Evolutionary conservation across 1,139 yeast species (phyloP).

Genomic region (Eremothecium sinecaudum): DNA sequence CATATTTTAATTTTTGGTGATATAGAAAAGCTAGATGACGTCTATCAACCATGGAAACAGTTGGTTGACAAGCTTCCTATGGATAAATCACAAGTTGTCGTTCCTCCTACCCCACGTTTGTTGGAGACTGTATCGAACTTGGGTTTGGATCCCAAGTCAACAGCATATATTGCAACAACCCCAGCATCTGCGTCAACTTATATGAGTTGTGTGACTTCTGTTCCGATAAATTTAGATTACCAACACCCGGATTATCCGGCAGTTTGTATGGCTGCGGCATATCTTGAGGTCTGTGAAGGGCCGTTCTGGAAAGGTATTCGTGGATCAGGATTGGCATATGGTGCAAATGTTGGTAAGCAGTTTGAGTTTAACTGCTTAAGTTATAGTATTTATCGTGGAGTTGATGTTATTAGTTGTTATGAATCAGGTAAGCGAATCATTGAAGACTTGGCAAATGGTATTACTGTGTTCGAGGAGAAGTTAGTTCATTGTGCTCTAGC

Average conservation of each 20-base stretch:
- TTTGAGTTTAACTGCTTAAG: slow-evolving; percentile 60
- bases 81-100: slow-evolving; percentile 7
- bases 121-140: slow-evolving; percentile 44
- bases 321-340: slow-evolving; percentile 93
- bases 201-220: slow-evolving; percentile 49
- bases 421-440: slow-evolving; percentile 59
- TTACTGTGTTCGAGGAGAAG: slow-evolving; percentile 43
- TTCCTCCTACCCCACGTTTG: slow-evolving; percentile 44
- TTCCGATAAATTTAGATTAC: slow-evolving; percentile 49
- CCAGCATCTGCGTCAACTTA: slow-evolving; percentile 89
- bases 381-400: slow-evolving; percentile 69
- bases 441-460: slow-evolving; percentile 49
- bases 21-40: slow-evolving; percentile 30
- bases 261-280: slow-evolving; percentile 65
- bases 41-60: slow-evolving; percentile 43
- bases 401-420: slow-evolving; percentile 72
- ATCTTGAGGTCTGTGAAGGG: slow-evolving; percentile 83
- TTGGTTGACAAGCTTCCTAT: slow-evolving; percentile 28
- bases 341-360: slow-evolving; percentile 54
- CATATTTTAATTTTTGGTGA: slow-evolving; percentile 70
- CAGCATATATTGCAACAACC: slow-evolving; percentile 59
- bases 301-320: slow-evolving; percentile 96
- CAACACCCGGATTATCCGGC: slow-evolving; percentile 59
- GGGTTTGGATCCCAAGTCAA: slow-evolving; percentile 45
- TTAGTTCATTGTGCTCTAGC: slow-evolving; percentile 67